Evolutionary conservation across 2,329 filamentous ascomycete species (phyloP), one percentile per base, ranked within the genome.

Genomic region (Colletotrichum echinochloae): DNA sequence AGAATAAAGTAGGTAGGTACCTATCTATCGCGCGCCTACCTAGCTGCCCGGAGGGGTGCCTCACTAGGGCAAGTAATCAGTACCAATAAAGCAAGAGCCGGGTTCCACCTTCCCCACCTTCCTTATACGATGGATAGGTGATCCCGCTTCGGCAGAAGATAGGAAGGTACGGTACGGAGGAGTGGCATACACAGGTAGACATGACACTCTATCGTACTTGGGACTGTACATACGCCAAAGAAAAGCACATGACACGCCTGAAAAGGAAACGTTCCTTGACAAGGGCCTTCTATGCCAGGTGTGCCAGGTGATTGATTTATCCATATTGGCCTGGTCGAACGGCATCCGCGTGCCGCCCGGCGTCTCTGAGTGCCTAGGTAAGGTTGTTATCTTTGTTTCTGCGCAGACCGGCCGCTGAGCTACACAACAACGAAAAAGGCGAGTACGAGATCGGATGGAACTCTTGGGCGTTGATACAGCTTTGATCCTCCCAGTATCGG

Each of bases 181-280:
- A n/a, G n/a, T n/a, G n/a, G n/a, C n/a, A n/a, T 41, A 18, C 5
- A 8, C 18, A 7, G 37, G 9, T 39, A 39, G 11, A 7, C 3
- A 20, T n/a, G 39, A 41, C 41, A 44, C 6, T 41, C 39, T 57
- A 54, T 49, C 5, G n/a, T 11, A 23, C 11, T n/a, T 7, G 5
- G 12, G 12, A 3, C 48, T 28, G 23, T 8, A 23, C 7, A 5
- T 11, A 20, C n/a, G 2, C 14, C 48, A 26, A 7, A 51, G 14
- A 18, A 16, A 28, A 51, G 64, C 67, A 62, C 67, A 62, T 67
- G 64, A 67, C 56, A 18, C 51, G 51, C 20, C 64, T 64, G 23
- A 51, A 66, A 70, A 23, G 26, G 37, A 57, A 39, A 59, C 41
- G 28, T 28, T n/a, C n/a, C n/a, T n/a, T n/a, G 39, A 28, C 62